Evolutionary conservation across 768 basidiomycete species (phyloP).

Genomic region (Lactarius deliciosus): DNA sequence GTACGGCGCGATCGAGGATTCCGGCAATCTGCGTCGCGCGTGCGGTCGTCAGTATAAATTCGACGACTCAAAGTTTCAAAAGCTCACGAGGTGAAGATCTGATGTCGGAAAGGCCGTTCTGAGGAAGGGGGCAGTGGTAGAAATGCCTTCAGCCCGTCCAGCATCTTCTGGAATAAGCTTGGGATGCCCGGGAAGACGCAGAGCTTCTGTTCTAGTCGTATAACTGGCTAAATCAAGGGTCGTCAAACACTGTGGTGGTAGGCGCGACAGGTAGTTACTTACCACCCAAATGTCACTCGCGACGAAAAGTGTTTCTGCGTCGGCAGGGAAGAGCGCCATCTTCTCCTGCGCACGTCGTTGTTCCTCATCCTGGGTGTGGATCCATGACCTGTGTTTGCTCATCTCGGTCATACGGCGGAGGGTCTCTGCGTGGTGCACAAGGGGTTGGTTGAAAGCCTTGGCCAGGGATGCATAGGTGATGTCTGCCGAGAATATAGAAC

Average conservation of each 20-base stretch:
- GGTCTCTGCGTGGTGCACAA: constrained; percentile 77
- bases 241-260: background rate
- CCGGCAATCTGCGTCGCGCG: constrained; percentile 53
- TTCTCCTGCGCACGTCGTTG: constrained; percentile 74
- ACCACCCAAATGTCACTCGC: constrained; percentile 85
- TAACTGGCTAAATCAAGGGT: constrained; percentile 61
- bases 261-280: constrained; percentile 32
- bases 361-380: constrained; percentile 64
- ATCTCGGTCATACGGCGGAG: constrained; percentile 67
- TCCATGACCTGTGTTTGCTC: constrained; percentile 54
- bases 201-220: constrained; percentile 79
- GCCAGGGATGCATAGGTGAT: constrained; percentile 90
- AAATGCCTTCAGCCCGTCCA: constrained; percentile 68
- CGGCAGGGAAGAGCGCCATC: constrained; percentile 88
- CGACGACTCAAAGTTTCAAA: background rate
- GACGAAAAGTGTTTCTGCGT: constrained; percentile 78
- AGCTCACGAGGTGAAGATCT: constrained; percentile 78
- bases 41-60: constrained; percentile 3
- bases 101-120: constrained; percentile 73
- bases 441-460: constrained; percentile 72
- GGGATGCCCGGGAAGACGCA: constrained; percentile 95
- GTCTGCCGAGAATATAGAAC: constrained; percentile 43
- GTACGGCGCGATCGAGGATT: constrained; percentile 87
- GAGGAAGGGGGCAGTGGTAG: constrained; percentile 75
- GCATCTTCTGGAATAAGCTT: constrained; percentile 75